A percentile compares a stretch with the other conserved stretches of the same genome.
These are phyloP conservation scores for Calonectria ilicicola DNA, from an alignment of 2,329 filamentous ascomycete genomes.

Conservation along the genomic window DNA sequence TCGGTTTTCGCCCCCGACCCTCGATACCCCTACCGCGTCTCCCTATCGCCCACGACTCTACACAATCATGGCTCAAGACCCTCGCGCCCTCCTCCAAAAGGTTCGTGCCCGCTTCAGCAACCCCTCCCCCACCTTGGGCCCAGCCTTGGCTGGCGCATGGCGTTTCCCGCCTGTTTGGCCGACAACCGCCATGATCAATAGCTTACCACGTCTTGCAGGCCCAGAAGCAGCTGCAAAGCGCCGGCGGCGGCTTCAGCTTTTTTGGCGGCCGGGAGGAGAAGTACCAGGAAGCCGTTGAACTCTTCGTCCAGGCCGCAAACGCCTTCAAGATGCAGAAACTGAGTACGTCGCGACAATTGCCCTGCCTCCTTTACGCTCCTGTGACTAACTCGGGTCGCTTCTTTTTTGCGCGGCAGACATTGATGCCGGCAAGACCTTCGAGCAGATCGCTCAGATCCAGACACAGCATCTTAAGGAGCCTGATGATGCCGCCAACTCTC, in stretches of 20 bases:
- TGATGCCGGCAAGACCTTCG: constrained; percentile 89
- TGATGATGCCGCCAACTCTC: constrained; percentile 90
- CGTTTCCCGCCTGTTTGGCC: constrained; percentile 22
- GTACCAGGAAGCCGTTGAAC: constrained; percentile 87
- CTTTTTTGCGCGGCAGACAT: constrained; percentile 65
- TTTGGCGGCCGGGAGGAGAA: constrained; percentile 91
- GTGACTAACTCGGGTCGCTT: background rate
- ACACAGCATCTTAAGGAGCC: constrained; percentile 86
- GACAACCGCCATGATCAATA: background rate
- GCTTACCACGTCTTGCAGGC: constrained; percentile 68
- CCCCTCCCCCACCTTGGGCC: constrained; percentile 35
- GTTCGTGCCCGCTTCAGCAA: constrained; percentile 53
- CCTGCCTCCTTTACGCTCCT: no score
- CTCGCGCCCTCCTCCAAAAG: constrained; percentile 82
- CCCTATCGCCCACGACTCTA: constrained; percentile 24
- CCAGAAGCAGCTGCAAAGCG: constrained; percentile 82
- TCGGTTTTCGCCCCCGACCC: constrained; percentile 11
- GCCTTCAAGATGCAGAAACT: constrained; percentile 90
- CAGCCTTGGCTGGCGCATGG: background rate
- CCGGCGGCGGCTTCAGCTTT: constrained; percentile 85
- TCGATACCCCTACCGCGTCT: background rate
- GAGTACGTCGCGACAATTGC: constrained; percentile 63
- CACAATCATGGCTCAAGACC: constrained; percentile 77
- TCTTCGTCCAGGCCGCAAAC: constrained; percentile 90
- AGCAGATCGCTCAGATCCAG: constrained; percentile 87